Evolutionary conservation across 257 asterid genomes (phyloP).

Genomic region (Craterostigma plantagineum): DNA sequence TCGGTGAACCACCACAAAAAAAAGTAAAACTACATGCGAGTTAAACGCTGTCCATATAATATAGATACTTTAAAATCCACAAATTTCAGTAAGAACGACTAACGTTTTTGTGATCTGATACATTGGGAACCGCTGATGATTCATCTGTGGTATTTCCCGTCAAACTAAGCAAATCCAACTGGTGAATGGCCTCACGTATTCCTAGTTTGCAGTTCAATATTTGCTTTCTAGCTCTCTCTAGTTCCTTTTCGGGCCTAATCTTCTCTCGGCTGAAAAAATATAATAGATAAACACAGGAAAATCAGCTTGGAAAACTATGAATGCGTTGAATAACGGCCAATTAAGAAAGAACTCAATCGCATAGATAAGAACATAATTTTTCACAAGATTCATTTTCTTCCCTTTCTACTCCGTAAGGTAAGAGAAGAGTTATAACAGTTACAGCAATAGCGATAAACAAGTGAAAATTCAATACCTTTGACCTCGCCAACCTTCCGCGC

Average conservation of each 20-base stretch:
- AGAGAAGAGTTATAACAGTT: no score
- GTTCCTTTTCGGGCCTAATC: slow-evolving; percentile 77
- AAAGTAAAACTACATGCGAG: no score
- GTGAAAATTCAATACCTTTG: slow-evolving; percentile 51
- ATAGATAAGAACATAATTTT: no score
- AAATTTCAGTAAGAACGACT: slow-evolving; percentile 10
- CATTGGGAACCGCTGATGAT: no score
- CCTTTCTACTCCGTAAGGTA: background rate
- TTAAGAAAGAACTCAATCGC: no score
- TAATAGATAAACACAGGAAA: slow-evolving; percentile 10
- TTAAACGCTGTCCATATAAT: background rate
- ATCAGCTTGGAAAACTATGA: slow-evolving; percentile 8
- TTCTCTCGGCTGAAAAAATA: slow-evolving; percentile 67
- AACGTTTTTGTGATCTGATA: slow-evolving; percentile 74
- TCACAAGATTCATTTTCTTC: background rate
- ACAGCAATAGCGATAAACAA: background rate
- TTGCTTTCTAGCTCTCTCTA: slow-evolving; percentile 69
- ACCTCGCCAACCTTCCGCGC: slow-evolving; percentile 97
- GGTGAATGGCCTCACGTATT: slow-evolving; percentile 80
- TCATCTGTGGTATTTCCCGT: slow-evolving; percentile 41
- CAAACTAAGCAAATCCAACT: slow-evolving; percentile 71
- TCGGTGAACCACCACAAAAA: no score
- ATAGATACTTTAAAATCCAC: slow-evolving; percentile 5
- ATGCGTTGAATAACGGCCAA: slow-evolving; percentile 3
- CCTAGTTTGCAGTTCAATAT: slow-evolving; percentile 84